Evolutionary conservation across 768 basidiomycete species (phyloP), one percentile per base, ranked within the genome.

Genomic region (Mycena polygramma): DNA sequence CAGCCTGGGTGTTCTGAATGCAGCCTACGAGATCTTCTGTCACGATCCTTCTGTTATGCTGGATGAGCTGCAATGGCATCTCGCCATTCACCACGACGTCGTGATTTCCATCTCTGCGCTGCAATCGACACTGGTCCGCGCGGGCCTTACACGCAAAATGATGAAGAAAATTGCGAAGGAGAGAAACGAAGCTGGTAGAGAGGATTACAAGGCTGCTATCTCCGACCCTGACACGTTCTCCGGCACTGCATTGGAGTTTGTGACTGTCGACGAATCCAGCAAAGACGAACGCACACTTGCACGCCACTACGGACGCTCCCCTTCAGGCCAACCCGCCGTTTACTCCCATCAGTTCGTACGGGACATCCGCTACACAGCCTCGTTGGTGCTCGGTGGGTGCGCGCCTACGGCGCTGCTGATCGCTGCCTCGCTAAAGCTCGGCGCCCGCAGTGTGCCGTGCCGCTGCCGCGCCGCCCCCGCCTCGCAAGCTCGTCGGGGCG

Each of bases 121-220:
- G 0, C 77, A 93, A 71, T 87, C 92, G 62, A 94, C 92, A 75
- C 83, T 95, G 43, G 89, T 91, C 67, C 88, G 91, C 72, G 78
- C 92, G 67, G 92, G 91, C 15, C 80, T 90, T 22, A 91, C 94
- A 6, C 92, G 92, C 82, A 94, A 94, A 76, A 90, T 93, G 84
- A 72, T 79, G 20, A 76, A 76, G 46, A 77, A 76, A 41, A 73
- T 76, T 35, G 79, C 79, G 1, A 19, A 11, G 1, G 77, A 80
- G 63, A 57, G 73, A 5, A 73, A 81, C 36, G 71, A 75, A 22
- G 74, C 54, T 36, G 17, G 55, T 6, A 37, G 70, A 30, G 72
- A 68, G 8, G 61, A 74, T 17, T 77, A 63, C 41, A 22, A 69
- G 30, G 57, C 57, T n/a, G 43, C 65, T 15, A 52, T 71, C 46